Base-by-base conservation (phyloP, 73 alveolate species). In the Blepharisma japonicum region DNA sequence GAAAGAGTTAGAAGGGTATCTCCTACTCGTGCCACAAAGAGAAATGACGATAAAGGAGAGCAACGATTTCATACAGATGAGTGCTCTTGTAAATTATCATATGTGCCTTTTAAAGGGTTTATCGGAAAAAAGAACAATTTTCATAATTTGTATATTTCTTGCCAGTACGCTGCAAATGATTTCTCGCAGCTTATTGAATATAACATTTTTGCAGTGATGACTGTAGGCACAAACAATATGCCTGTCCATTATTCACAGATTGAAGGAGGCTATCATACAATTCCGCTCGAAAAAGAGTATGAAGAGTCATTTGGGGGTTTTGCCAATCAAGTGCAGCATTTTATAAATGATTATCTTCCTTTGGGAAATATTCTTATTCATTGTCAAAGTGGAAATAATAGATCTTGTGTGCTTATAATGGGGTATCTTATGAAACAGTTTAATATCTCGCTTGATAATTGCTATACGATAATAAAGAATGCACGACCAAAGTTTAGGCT, bases 321-420 rank as follows among this genome's bases (percentile, higher is more conserved):
- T 8, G 38, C 39, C 3, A 32, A 32, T 3, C 39, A 25, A 14
- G 46, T 61, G 2, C 18, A 9, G 18, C 14, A 61, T n/a, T 61
- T 61, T 61, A 20, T 61, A 14, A 39, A 61, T 25, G 11, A 9
- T n/a, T 9, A 61, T 25, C 11, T 61, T 9, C 39, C 46, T 25
- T 9, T 8, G 23, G 74, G 74, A 61, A 61, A 61, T 25, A 5
- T 61, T 20, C 46, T 61, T 18, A 25, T 61, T n/a, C 74, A 61
- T 5, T 61, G 74, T 25, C 14, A 39, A 14, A 25, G 18, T 2
- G 74, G 74, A n/a, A 61, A 61, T 25, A 14, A n/a, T 39, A 0
- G 74, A 39, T 61, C 74, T 20, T 61, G 74, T 61, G 74, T 39
- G 14, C 47, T 39, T 8, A 25, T 25, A 9, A 25, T 25, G 14